A percentile compares a stretch with the other conserved stretches of the same genome.
These are phyloP conservation scores for Trypanosoma mega DNA, from an alignment of 208 protist species.

Conservation along the genomic window DNA sequence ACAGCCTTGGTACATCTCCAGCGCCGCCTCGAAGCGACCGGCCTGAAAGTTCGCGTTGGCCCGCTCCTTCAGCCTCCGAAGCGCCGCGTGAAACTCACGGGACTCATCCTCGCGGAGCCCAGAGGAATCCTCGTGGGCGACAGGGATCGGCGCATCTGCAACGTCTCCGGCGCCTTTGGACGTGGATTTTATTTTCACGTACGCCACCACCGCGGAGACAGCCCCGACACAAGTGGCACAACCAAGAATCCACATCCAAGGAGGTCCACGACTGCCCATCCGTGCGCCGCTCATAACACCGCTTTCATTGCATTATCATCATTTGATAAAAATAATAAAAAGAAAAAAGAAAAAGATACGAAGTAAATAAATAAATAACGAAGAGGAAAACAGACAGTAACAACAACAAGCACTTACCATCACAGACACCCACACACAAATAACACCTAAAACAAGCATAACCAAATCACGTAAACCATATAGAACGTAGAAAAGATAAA, in stretches of 20 bases:
- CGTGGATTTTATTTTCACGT: no score
- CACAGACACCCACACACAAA: no score
- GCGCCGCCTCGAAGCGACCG: slow-evolving; percentile 58
- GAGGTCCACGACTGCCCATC: background rate
- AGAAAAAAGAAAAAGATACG: background rate
- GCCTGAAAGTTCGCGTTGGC: slow-evolving; percentile 67
- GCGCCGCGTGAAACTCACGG: slow-evolving; percentile 19
- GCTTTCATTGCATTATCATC: background rate
- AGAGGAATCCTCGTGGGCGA: background rate
- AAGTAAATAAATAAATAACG: background rate
- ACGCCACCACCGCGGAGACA: background rate
- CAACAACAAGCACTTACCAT: no score
- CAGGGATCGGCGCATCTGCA: no score
- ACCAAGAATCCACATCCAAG: background rate
- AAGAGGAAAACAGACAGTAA: background rate
- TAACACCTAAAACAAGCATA: background rate
- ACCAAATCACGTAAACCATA: background rate
- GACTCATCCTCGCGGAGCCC: background rate
- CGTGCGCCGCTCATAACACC: slow-evolving; percentile 2
- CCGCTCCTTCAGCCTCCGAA: slow-evolving; percentile 41
- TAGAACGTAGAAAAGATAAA: no score
- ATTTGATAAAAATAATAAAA: background rate
- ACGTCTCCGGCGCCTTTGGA: no score
- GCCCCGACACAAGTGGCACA: background rate
- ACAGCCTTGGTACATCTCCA: slow-evolving; percentile 73